Percentiles rank a stretch among this genome's conserved stretches.
Evolutionary conservation across 2,329 filamentous ascomycete species (phyloP).

Genomic region (Fusarium gaditjirri): DNA sequence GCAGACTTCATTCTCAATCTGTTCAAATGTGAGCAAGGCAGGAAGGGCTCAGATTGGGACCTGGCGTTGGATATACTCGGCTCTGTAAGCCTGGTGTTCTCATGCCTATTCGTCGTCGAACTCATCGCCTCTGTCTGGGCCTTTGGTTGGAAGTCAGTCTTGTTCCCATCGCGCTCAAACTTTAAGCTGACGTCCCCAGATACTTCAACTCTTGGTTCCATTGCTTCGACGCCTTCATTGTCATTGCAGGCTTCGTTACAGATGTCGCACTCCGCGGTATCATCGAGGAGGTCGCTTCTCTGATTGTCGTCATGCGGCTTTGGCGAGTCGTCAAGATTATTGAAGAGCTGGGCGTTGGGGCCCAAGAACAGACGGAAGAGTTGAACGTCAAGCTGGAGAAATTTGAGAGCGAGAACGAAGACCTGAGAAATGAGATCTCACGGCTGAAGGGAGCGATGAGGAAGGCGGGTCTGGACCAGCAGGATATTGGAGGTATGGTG

Average conservation of each 20-base stretch:
- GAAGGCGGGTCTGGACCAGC: background rate
- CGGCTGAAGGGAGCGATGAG: background rate
- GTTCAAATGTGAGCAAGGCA: conserved; percentile 5
- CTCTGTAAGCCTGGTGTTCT: background rate
- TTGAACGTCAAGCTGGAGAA: background rate
- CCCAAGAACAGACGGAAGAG: conserved; percentile 10
- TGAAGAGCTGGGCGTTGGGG: conserved; percentile 2
- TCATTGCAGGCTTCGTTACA: conserved; percentile 6
- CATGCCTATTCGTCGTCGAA: conserved; percentile 7
- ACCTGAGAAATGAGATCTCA: background rate
- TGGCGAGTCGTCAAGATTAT: conserved; percentile 21
- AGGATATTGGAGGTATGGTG: fast-evolving
- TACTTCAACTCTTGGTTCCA: conserved; percentile 23
- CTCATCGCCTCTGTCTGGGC: conserved; percentile 7
- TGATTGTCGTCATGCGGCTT: conserved; percentile 17
- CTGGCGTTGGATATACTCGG: background rate
- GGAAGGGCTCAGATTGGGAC: background rate
- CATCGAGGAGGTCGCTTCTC: conserved; percentile 10
- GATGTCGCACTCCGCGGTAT: conserved; percentile 8
- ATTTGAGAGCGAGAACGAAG: background rate
- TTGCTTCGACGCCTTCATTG: conserved; percentile 11
- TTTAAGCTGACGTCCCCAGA: background rate
- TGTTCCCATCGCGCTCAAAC: fast-evolving
- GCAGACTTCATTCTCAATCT: conserved; percentile 8
- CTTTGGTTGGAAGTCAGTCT: conserved; percentile 7